Percentiles rank a stretch among this genome's conserved stretches.
Conservation (phyloP, 2,329 filamentous ascomycete genomes). For the Apiospora pterosperma region DNA sequence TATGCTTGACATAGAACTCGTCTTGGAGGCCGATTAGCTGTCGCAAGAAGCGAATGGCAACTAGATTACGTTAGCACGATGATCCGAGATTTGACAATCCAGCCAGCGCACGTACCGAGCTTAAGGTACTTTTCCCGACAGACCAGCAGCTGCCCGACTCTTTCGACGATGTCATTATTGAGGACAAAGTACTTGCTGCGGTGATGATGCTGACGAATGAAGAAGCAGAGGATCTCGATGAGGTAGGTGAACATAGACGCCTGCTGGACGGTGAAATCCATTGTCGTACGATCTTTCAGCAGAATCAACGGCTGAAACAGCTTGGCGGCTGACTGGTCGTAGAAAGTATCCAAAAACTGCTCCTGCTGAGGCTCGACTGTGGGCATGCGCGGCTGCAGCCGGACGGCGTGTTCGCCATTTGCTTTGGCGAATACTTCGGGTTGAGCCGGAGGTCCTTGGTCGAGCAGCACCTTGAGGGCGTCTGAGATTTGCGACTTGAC, state of each 20-base stretch:
- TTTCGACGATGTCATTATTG: constrained; percentile 70
- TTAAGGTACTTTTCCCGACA: constrained; percentile 90
- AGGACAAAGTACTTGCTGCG: constrained; percentile 87
- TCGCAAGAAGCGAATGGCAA: constrained; percentile 90
- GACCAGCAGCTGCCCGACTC: constrained; percentile 77
- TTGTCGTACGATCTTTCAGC: constrained; percentile 65
- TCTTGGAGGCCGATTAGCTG: constrained; percentile 82
- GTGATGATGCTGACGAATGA: constrained; percentile 83
- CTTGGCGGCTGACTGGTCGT: constrained; percentile 79
- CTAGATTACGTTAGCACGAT: constrained; percentile 36
- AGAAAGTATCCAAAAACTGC: constrained; percentile 82
- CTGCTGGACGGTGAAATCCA: constrained; percentile 75
- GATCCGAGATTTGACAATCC: too few relatives aligned
- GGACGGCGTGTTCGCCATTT: constrained; percentile 65
- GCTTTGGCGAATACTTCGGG: constrained; percentile 59
- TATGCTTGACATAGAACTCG: constrained; percentile 84
- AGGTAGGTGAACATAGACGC: constrained; percentile 89
- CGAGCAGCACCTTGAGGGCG: constrained; percentile 88
- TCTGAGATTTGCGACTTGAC: constrained; percentile 96
- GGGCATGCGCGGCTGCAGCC: constrained; percentile 48
- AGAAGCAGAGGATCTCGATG: constrained; percentile 91
- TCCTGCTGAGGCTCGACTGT: constrained; percentile 72
- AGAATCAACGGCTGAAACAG: constrained; percentile 85
- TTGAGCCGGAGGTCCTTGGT: constrained; percentile 54
- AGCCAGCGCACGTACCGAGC: constrained; percentile 58